Percentiles rank a stretch among this genome's conserved stretches.
These are phyloP conservation scores for Colletotrichum tropicale DNA, from an alignment of 2,329 filamentous ascomycete species.

Conservation along the genomic window DNA sequence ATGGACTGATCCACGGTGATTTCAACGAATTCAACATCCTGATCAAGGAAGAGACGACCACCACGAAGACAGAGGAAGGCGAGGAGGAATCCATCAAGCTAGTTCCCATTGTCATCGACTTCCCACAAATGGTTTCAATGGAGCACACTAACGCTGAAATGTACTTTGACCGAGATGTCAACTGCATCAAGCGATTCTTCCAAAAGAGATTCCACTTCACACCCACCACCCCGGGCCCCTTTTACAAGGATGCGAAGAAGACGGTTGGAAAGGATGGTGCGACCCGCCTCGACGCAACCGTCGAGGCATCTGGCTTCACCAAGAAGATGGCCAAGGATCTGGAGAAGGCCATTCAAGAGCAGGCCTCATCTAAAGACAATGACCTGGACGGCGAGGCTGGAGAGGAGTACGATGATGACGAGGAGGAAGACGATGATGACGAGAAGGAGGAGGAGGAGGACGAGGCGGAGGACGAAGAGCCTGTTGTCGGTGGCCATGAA, in stretches of 20 bases:
- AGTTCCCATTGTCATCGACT: slow-evolving; percentile 90
- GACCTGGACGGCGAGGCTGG: slow-evolving; percentile 38
- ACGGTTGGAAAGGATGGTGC: slow-evolving; percentile 67
- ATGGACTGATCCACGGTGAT: slow-evolving; percentile 94
- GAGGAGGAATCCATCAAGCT: slow-evolving; percentile 56
- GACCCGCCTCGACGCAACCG: slow-evolving; percentile 80
- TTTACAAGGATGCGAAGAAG: slow-evolving; percentile 84
- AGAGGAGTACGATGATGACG: slow-evolving; percentile 28
- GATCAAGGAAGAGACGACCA: slow-evolving; percentile 73
- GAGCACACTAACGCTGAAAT: slow-evolving; percentile 93
- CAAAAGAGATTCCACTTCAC: slow-evolving; percentile 86
- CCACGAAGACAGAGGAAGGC: slow-evolving; percentile 38
- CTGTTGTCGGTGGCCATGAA: slow-evolving; percentile 17
- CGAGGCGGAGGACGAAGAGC: slow-evolving; percentile 27
- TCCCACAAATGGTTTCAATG: slow-evolving; percentile 97
- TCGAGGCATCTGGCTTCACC: slow-evolving; percentile 93
- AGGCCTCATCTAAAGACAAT: slow-evolving; percentile 55
- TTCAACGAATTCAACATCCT: slow-evolving; percentile 99
- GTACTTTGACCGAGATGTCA: slow-evolving; percentile 96
- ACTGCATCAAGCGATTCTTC: slow-evolving; percentile 96
- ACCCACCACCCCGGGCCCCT: slow-evolving; percentile 80
- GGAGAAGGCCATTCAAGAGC: slow-evolving; percentile 86
- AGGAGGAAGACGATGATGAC: slow-evolving; percentile 9
- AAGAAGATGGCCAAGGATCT: slow-evolving; percentile 97
- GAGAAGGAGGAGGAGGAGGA: slow-evolving; percentile 26